Evolutionary conservation across 2,329 filamentous ascomycete species (phyloP).

Genomic region (Neocucurbitaria cava): DNA sequence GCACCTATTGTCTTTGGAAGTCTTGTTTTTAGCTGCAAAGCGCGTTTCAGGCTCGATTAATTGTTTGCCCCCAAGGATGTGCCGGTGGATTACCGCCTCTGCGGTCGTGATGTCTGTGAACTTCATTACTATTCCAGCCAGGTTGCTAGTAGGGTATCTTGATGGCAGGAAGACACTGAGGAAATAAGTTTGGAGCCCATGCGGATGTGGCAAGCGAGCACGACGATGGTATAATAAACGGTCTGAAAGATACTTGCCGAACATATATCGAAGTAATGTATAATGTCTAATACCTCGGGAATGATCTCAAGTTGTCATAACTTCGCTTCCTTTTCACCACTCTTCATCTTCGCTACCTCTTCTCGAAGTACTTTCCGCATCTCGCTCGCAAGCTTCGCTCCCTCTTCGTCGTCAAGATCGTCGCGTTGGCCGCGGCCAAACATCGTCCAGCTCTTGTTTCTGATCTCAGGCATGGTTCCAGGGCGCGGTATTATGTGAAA

Average conservation of each 20-base stretch:
- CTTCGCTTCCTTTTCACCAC: constrained; percentile 4
- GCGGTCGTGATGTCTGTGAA: not conserved
- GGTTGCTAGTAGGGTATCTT: not conserved
- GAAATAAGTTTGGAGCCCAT: not conserved
- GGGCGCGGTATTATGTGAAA: constrained; percentile 93
- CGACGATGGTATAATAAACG: not conserved
- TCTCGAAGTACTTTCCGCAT: constrained; percentile 50
- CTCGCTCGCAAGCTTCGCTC: constrained; percentile 63
- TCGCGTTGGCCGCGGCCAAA: constrained; percentile 76
- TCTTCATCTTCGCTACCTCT: constrained; percentile 41
- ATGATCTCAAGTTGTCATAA: not conserved
- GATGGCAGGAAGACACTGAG: not conserved
- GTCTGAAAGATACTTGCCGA: not conserved
- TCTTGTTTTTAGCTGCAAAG: no score
- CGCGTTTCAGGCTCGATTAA: no score
- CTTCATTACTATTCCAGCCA: not conserved
- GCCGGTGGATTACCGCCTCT: not conserved
- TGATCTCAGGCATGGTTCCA: constrained; percentile 57
- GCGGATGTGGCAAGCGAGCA: not conserved
- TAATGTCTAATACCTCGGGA: not conserved
- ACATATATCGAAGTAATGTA: not conserved
- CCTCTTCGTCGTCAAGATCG: constrained; percentile 80
- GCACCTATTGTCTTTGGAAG: no score
- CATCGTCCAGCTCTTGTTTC: constrained; percentile 76
- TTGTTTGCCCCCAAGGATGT: not conserved